These are phyloP conservation scores for Krasilnikovozyma curviuscula DNA, from an alignment of 768 basidiomycete genomes.

Conservation along the genomic window DNA sequence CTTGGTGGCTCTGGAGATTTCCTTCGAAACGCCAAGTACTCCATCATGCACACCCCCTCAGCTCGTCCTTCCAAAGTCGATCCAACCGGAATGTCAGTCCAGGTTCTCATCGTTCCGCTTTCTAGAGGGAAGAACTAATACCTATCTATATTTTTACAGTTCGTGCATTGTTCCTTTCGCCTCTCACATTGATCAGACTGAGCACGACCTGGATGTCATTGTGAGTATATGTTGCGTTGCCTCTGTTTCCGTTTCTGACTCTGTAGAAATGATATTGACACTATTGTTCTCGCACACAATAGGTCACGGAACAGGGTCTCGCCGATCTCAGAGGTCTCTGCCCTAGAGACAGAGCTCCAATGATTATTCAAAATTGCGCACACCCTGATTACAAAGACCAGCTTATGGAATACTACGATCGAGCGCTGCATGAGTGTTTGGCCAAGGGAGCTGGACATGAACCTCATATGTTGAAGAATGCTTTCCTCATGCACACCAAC, in stretches of 20 bases:
- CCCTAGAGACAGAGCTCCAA: conserved; percentile 18
- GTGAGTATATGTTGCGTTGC: too few species aligned
- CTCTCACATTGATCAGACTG: conserved; percentile 19
- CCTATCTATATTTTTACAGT: too few species aligned
- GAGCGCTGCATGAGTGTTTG: conserved; percentile 19
- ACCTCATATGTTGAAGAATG: conserved; percentile 20
- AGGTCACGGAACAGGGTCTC: conserved; percentile 22
- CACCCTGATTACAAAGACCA: conserved; percentile 20
- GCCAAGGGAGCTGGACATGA: conserved; percentile 15
- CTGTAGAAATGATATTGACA: too few species aligned
- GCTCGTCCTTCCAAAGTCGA: conserved; percentile 18
- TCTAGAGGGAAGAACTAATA: too few species aligned
- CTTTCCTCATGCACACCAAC: conserved; percentile 17
- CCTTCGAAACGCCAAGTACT: conserved; percentile 20
- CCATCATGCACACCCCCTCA: conserved; percentile 20
- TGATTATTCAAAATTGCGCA: conserved; percentile 22
- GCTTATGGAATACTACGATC: conserved; percentile 20
- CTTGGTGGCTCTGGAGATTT: conserved; percentile 18
- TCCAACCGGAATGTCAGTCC: conserved; percentile 21
- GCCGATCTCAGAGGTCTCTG: conserved; percentile 20
- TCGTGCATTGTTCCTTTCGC: conserved; percentile 22
- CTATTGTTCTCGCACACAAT: neutral
- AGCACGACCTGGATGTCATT: conserved; percentile 7
- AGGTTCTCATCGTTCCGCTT: too few species aligned
- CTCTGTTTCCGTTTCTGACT: too few species aligned